Evolutionary conservation across 2,329 filamentous ascomycete genomes (phyloP), one percentile per base, ranked within the genome.

Genomic region (Juglanconis sp.): DNA sequence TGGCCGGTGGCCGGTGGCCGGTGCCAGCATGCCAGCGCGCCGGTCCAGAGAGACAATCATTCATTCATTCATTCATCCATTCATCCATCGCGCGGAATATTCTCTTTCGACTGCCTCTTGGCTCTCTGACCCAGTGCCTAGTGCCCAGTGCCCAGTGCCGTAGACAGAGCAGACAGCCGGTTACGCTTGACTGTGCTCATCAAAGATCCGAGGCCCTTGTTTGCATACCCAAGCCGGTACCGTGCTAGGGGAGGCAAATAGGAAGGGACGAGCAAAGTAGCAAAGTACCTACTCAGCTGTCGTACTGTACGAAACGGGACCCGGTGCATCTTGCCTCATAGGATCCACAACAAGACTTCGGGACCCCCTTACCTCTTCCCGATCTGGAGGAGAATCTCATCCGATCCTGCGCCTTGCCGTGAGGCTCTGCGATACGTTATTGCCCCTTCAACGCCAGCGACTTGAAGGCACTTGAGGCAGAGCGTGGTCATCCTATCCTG

Each of bases 311-410:
- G 52, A 55, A 17, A 55, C 57, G 52, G 46, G 44, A 32, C 51
- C 57, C 57, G 57, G 52, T 55, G 44, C 40, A 49, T 49, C 57
- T 59, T 50, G 50, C 47, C 35, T 38, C 40, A 55, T 6, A 38
- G 50, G 35, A 51, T 59, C 57, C 57, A 59, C 57, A 44, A 32
- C 57, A 50, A 52, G 38, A 10, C n/a, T 2, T 13, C 5, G 38
- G 55, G 51, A 55, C 46, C 52, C 50, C 52, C 57, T 59, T 51
- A 46, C 46, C 57, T 59, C 57, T 59, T 58, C 57, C 57, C 57
- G 57, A 59, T 59, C 57, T 59, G 52, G 57, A 42, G 9, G 51
- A 51, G 49, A 59, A 36, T 59, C 57, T 50, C 51, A 55, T 53
- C 57, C 49, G 52, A 48, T 57, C 46, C 49, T 57, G 46, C 46